Evolutionary conservation across 768 basidiomycete genomes (phyloP).

Genomic region (Phaeotremella fagi): DNA sequence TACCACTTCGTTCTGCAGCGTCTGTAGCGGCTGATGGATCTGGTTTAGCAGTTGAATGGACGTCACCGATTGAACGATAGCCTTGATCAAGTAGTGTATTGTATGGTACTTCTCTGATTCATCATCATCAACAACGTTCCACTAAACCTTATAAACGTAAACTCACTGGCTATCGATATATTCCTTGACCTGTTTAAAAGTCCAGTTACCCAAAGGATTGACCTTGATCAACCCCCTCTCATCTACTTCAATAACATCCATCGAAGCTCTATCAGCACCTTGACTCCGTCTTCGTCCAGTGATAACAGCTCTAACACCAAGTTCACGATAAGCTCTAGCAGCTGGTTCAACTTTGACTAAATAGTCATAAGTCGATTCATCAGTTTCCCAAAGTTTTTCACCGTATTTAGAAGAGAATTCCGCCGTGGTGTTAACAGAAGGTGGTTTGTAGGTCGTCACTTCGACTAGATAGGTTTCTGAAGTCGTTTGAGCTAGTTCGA

Average conservation of each 20-base stretch:
- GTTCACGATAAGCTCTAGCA: constrained; percentile 72
- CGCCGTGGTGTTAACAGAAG: constrained; percentile 59
- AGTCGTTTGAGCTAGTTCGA: constrained; percentile 79
- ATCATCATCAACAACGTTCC: not conserved
- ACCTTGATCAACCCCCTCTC: constrained; percentile 84
- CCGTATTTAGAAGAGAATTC: constrained; percentile 81
- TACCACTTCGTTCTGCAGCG: constrained; percentile 71
- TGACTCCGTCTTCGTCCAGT: constrained; percentile 94
- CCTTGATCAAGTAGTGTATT: constrained; percentile 85
- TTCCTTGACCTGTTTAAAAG: constrained; percentile 73
- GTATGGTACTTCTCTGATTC: constrained; percentile 62
- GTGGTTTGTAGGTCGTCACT: constrained; percentile 74
- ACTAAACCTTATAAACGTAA: not conserved
- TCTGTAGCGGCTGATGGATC: constrained; percentile 54
- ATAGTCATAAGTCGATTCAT: constrained; percentile 85
- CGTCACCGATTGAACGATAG: constrained; percentile 93
- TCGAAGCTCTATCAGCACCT: constrained; percentile 76
- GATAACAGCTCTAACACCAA: constrained; percentile 78
- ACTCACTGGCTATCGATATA: constrained; percentile 68
- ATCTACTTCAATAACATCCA: constrained; percentile 86
- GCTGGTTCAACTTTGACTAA: constrained; percentile 95
- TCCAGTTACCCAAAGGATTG: constrained; percentile 88
- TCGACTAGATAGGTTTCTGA: constrained; percentile 66
- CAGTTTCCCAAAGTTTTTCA: constrained; percentile 74
- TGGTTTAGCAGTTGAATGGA: constrained; percentile 76